Evolutionary conservation across 2,329 filamentous ascomycete genomes (phyloP), one percentile per base, ranked within the genome.

Genomic region (Chlorencoelia australis): DNA sequence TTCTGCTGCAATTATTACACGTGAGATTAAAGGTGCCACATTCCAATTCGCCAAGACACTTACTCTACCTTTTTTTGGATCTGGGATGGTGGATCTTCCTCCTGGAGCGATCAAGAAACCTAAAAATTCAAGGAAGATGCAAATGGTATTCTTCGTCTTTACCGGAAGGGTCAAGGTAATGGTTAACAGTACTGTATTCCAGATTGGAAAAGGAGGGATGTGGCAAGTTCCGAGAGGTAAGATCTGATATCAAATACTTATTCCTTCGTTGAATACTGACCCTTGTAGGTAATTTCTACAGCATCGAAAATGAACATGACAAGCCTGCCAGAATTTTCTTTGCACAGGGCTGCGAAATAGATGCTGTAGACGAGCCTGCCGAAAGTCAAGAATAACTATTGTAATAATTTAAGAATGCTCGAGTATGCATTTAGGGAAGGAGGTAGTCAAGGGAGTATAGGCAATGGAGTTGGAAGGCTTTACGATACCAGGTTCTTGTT

Each of bases 161-260:
- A 72, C 74, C 29, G 91, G 91, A 15, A 78, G 82, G 46, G 86
- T 95, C 14, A 68, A 77, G 46, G 88, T 94, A 14, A 82, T 76
- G 18, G 73, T 94, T 31, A 76, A 82, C 46, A 74, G 82, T 46
- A 81, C 73, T 16, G 66, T 70, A 43, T 96, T 98, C 57, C 77
- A 81, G 39, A 87, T 94, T 46, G 77, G 79, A 24, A 86, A 82
- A 49, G 88, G 89, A 26, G 89, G 89, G 35, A 82, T 88, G 59
- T 96, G 85, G 72, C 88, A 94, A 59, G 88, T 98, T 43, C 91
- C 91, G 16, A 75, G 89, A 75, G 89, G 89, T 95, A 62, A 68
- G 81, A 38, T 41, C 35, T 38, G 26, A 33, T 34, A 5, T n/a
- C 11, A 16, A 24, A 16, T 19, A 4, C 10, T 5, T 18, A 15